Evolutionary conservation across 371 early-diverging fungal species (phyloP), one percentile per base, ranked within the genome.

Genomic region (Mortierella sp.): DNA sequence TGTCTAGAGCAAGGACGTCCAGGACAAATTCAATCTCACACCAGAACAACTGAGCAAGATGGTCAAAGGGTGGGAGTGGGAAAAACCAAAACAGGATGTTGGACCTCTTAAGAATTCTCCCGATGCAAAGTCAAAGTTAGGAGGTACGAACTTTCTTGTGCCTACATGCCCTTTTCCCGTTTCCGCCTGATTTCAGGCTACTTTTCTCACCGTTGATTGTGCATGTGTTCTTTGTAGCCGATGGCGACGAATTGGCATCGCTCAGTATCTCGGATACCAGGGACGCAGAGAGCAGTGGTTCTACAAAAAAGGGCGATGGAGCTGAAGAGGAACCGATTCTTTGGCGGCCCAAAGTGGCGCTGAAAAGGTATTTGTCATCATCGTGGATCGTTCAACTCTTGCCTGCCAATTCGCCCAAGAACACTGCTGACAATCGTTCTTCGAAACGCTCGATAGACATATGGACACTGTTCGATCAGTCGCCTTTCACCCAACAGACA

Each of bases 401-500:
- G 21, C 23, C 42, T 3, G 31, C 28, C 16, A 49, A 2, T 26
- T 7, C 1, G 26, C 26, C 23, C 45, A 26, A 21, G 26, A 24
- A 8, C n/a, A 28, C 21, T 9, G 13, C 46, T 7, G 1, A 23
- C 10, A n/a, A 30, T 16, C 8, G 8, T 46, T 10, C 9, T 50
- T 34, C n/a, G 34, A 34, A 4, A 34, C 45, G 1, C 28, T 19
- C 24, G 14, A 18, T 69, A 93, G 94, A 66, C 96, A 96, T 69
- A 72, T 94, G 12, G 96, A 94, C 71, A 82, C 90, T 0, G 89
- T 96, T 5, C 84, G 94, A 27, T 71, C 90, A 8, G 81, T 94
- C 16, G 82, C 83, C n/a, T 93, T 92, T 58, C 91, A 93, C 67
- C 86, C 89, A 16, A 72, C 55, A 2, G 87, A 90, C 30, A 81